A percentile compares a stretch with the other conserved stretches of the same genome.
Conservation (phyloP, 345 rosid genomes). For the Tarenaya hassleriana region DNA sequence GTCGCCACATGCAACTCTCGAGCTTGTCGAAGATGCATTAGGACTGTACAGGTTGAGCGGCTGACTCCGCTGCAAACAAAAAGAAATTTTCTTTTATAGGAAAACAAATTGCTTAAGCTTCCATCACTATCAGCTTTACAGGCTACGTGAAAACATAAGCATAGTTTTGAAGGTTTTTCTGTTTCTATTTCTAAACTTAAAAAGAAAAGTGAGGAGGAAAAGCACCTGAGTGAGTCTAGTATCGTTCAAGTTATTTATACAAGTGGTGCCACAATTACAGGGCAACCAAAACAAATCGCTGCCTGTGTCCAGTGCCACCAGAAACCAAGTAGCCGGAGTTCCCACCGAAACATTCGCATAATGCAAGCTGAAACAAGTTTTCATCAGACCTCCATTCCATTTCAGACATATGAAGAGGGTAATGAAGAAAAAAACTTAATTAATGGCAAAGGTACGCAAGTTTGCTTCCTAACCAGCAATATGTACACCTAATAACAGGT, state of each 20-base stretch:
- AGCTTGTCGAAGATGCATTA: conserved; percentile 53
- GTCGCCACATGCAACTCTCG: conserved; percentile 52
- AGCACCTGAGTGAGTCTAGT: conserved; percentile 29
- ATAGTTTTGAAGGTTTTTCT: too few relatives aligned
- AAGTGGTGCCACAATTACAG: conserved; percentile 59
- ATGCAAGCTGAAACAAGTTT: conserved; percentile 52
- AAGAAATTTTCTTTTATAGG: too few relatives aligned
- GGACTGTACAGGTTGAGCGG: conserved; percentile 58
- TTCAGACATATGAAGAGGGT: too few relatives aligned
- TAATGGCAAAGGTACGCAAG: too few relatives aligned
- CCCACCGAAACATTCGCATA: conserved; percentile 81
- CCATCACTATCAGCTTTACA: too few relatives aligned
- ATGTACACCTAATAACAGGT: too few relatives aligned
- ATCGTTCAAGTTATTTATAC: conserved; percentile 35
- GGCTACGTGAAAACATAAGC: too few relatives aligned
- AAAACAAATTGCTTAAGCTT: too few relatives aligned
- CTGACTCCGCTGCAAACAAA: conserved; percentile 31
- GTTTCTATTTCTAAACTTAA: neutral
- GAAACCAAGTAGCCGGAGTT: conserved; percentile 51
- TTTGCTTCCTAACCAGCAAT: too few relatives aligned
- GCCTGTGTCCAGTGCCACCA: conserved; percentile 87
- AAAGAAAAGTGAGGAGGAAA: neutral
- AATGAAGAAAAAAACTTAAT: too few relatives aligned
- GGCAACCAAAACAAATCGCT: conserved; percentile 91
- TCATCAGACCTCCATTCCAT: too few relatives aligned